Percentiles rank a stretch among this genome's conserved stretches.
Conservation (phyloP, 2,329 filamentous ascomycete species). For the Calonectria honghensis region DNA sequence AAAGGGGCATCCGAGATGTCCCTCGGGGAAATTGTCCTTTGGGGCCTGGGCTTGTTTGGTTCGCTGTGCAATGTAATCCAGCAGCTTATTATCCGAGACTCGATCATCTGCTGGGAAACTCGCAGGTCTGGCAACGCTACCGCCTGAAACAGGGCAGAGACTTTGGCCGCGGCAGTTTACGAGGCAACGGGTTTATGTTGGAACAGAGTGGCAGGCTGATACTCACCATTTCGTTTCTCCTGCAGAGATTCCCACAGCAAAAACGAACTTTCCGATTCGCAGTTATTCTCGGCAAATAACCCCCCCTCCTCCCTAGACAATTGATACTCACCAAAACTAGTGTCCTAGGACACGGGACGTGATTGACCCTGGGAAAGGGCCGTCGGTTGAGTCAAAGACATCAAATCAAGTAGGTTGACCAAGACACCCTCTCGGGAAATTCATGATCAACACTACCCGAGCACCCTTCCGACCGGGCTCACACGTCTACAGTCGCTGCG, state of each 20-base stretch:
- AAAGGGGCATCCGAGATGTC: background rate
- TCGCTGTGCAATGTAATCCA: background rate
- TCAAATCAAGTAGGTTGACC: background rate
- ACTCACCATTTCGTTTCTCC: background rate
- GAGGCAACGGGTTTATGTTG: background rate
- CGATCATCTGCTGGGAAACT: background rate
- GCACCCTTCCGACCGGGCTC: background rate
- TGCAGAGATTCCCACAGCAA: background rate
- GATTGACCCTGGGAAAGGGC: background rate
- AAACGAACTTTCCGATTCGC: background rate
- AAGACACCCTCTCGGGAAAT: constrained; percentile 20
- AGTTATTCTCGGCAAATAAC: background rate
- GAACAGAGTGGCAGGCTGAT: background rate
- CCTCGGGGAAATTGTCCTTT: background rate
- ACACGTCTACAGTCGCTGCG: background rate
- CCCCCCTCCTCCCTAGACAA: background rate
- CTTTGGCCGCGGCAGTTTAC: background rate
- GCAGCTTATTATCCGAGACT: constrained; percentile 4
- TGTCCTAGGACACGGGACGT: constrained; percentile 6
- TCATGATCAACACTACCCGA: constrained; percentile 1
- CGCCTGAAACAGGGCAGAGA: background rate
- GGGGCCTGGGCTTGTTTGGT: background rate
- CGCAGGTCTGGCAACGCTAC: background rate
- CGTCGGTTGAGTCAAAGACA: background rate
- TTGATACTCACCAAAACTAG: background rate